Conservation (phyloP, 495 filamentous ascomycete genomes). For the Neurospora sp. region DNA sequence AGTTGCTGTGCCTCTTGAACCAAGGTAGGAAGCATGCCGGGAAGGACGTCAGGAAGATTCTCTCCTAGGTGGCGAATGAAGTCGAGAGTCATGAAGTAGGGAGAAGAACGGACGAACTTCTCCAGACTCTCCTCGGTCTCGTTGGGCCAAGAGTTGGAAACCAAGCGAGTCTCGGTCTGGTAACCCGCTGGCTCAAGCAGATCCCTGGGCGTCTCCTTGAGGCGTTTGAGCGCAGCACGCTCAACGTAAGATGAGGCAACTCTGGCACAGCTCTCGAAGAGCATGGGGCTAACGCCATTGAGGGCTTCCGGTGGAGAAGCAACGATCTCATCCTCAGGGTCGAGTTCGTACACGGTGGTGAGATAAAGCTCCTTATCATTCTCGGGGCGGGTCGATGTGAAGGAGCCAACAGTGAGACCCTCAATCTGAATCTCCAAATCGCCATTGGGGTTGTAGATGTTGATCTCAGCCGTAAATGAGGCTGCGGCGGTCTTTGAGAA, state of each 20-base stretch:
- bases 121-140: constrained; percentile 26
- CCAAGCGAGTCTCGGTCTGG: neutral
- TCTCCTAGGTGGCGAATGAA: constrained; percentile 18
- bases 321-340: constrained; percentile 33
- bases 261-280: constrained; percentile 28
- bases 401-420: constrained; percentile 28
- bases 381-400: constrained; percentile 26
- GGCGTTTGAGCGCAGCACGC: neutral
- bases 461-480: constrained; percentile 26
- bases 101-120: constrained; percentile 22
- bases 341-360: constrained; percentile 28
- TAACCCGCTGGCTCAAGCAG: neutral
- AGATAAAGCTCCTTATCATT: constrained; percentile 36
- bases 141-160: constrained; percentile 10
- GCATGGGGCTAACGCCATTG: constrained; percentile 4
- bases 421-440: constrained; percentile 32
- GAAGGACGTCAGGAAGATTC: constrained; percentile 17
- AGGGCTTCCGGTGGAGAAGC: neutral
- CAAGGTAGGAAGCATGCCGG: constrained; percentile 11
- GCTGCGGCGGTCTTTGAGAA: constrained; percentile 17
- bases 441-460: constrained; percentile 25
- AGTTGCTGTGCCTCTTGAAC: constrained; percentile 23
- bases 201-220: neutral
- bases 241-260: constrained; percentile 26
- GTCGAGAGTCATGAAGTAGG: constrained; percentile 20